Evolutionary conservation across 2,329 filamentous ascomycete species (phyloP), one percentile per base, ranked within the genome.

Genomic region (Xylaria sp.): DNA sequence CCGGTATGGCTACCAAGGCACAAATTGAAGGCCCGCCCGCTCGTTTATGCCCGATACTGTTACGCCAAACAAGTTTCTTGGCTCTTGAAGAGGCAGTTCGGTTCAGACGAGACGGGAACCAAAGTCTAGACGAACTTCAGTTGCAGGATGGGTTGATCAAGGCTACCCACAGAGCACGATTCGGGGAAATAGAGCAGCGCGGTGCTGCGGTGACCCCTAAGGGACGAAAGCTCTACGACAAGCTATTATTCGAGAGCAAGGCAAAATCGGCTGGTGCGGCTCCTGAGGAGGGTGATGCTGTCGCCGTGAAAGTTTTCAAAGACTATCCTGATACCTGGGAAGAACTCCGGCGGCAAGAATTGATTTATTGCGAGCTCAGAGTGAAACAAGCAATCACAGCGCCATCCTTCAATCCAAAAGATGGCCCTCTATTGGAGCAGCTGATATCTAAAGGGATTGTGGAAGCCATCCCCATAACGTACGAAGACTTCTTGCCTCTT

Each of bases 401-500:
- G 38, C n/a, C 14, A 19, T 17, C n/a, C n/a, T 17, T 17, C 15
- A 19, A 42, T 19, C n/a, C 38, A 42, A 3, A 7, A 17, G 4
- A n/a, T n/a, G n/a, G n/a, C n/a, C n/a, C 7, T n/a, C n/a, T 42
- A 7, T 9, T 42, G 3, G 38, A 42, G n/a, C 38, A 17, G 15
- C 15, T 19, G 38, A 42, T 42, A 9, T 17, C 14, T 1, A 52
- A 71, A 0, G 75, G 75, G 0, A 25, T 75, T 2, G 38, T 84
- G 0, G 67, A 74, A 40, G 75, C 73, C 4, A 68, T 76, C 2
- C 80, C 83, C 1, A 77, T 85, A 17, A 83, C 78, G 0, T 85
- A 85, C 59, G 83, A 85, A 60, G 83, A 85, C 57, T 85, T 85
- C 50, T 71, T 85, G 3, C 83, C 83, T 0, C 70, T 85, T 1